These are phyloP conservation scores for Fusarium abutilonis DNA, from an alignment of 2,329 filamentous ascomycete species.

Conservation along the genomic window DNA sequence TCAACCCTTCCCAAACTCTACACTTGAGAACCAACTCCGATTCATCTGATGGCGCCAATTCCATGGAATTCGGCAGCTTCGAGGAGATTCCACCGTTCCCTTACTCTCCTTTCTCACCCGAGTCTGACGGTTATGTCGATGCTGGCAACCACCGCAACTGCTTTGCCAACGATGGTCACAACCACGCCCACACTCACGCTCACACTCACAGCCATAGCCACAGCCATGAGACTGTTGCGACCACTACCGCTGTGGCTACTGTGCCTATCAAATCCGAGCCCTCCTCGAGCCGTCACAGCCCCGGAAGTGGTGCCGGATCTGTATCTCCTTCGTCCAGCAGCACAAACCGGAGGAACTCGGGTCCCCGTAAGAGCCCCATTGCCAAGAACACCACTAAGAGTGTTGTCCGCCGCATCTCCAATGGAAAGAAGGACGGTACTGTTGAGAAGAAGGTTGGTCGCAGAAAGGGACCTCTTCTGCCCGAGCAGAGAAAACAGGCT, in stretches of 20 bases:
- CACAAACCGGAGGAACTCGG: conserved; percentile 71
- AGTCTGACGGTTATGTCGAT: conserved; percentile 79
- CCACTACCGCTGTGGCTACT: conserved; percentile 72
- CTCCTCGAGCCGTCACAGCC: conserved; percentile 66
- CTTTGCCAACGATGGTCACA: conserved; percentile 65
- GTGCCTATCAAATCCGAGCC: conserved; percentile 71
- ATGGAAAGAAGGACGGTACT: conserved; percentile 80
- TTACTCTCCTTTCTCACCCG: conserved; percentile 83
- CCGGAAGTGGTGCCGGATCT: conserved; percentile 69
- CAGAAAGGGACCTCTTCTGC: conserved; percentile 86
- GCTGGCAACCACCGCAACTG: conserved; percentile 69
- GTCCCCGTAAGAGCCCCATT: conserved; percentile 78
- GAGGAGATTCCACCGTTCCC: conserved; percentile 79
- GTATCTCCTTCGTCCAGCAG: conserved; percentile 70
- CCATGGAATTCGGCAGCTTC: conserved; percentile 78
- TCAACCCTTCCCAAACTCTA: conserved; percentile 90
- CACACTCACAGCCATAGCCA: conserved; percentile 13
- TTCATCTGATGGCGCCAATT: conserved; percentile 76
- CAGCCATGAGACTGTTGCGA: conserved; percentile 68
- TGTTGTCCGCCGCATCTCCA: conserved; percentile 80
- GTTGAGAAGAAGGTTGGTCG: conserved; percentile 92
- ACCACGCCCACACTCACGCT: conserved; percentile 52
- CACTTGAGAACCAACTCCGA: conserved; percentile 89
- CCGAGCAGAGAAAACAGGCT: conserved; percentile 94
- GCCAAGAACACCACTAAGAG: conserved; percentile 80